Percentiles rank a stretch among this genome's conserved stretches.
Evolutionary conservation across 2,329 filamentous ascomycete species (phyloP).

Genomic region (Fonsecaea pedrosoi): DNA sequence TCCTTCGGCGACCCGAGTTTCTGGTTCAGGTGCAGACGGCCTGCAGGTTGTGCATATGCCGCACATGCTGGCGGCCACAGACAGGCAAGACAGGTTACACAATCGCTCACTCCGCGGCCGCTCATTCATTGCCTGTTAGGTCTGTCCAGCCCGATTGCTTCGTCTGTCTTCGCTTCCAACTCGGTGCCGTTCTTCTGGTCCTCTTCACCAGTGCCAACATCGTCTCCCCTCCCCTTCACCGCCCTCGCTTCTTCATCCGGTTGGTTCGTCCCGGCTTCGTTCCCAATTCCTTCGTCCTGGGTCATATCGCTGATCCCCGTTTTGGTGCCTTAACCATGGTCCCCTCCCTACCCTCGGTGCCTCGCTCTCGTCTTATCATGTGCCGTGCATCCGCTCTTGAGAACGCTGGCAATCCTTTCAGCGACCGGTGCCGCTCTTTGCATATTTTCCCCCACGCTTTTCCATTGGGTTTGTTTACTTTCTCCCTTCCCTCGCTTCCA

Average conservation of each 20-base stretch:
- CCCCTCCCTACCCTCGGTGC: neutral
- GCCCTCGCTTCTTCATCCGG: slow-evolving; percentile 4
- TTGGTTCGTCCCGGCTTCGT: neutral
- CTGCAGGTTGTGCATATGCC: neutral
- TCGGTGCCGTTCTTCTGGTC: neutral
- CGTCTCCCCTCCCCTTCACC: neutral
- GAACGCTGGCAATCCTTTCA: neutral
- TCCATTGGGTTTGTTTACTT: neutral
- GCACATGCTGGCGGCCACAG: too few species aligned
- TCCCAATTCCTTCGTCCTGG: neutral
- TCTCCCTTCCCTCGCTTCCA: slow-evolving; percentile 5
- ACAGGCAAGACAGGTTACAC: slow-evolving; percentile 5
- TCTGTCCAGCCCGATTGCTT: neutral
- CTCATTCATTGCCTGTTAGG: too few species aligned
- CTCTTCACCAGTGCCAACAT: neutral
- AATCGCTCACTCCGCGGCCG: slow-evolving; percentile 1
- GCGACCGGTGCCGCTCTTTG: neutral
- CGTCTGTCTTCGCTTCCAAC: neutral
- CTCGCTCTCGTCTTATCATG: neutral
- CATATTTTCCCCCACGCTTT: slow-evolving; percentile 7
- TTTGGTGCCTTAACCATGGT: slow-evolving; percentile 4
- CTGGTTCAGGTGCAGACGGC: slow-evolving; percentile 19
- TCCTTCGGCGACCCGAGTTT: slow-evolving; percentile 20
- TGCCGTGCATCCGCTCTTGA: neutral
- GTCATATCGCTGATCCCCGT: neutral